Percentiles rank a stretch among this genome's conserved stretches.
These are phyloP conservation scores for Verbascum thapsus DNA, from an alignment of 257 asterid species.

Conservation along the genomic window DNA sequence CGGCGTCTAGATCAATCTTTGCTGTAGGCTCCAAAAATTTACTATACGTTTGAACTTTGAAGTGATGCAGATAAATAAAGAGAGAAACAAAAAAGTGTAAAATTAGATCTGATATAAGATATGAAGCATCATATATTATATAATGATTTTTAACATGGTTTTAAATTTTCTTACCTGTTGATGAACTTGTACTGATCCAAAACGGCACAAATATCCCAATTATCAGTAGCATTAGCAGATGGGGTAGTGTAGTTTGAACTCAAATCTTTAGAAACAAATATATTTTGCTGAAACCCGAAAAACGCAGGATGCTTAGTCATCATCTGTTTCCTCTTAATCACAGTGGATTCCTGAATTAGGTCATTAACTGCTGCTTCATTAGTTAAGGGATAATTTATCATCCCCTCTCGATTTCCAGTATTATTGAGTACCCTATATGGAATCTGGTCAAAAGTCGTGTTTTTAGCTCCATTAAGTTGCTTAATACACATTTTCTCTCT, in stretches of 20 bases:
- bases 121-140: neutral
- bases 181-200: slow-evolving; percentile 52
- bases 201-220: slow-evolving; percentile 52
- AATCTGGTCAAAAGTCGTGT: slow-evolving; percentile 20
- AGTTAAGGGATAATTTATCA: neutral
- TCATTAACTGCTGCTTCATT: slow-evolving; percentile 22
- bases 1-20: too few species aligned
- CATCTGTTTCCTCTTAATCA: slow-evolving; percentile 38
- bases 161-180: slow-evolving; percentile 40
- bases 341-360: slow-evolving; percentile 41
- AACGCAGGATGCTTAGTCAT: slow-evolving; percentile 36
- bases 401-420: neutral
- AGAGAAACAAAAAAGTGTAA: too few species aligned
- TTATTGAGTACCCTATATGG: slow-evolving; percentile 1
- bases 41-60: too few species aligned
- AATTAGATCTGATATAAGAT: too few species aligned
- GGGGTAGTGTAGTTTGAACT: slow-evolving; percentile 29
- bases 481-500: slow-evolving; percentile 55
- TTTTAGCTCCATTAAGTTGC: slow-evolving; percentile 35
- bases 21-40: too few species aligned
- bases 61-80: too few species aligned
- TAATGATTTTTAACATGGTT: neutral
- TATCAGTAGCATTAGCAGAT: slow-evolving; percentile 28
- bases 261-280: slow-evolving; percentile 28
- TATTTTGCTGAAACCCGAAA: slow-evolving; percentile 45